phyloP scores from a whole-genome alignment of 768 basidiomycete species.

The Nevesoporus exiguus region DNA sequence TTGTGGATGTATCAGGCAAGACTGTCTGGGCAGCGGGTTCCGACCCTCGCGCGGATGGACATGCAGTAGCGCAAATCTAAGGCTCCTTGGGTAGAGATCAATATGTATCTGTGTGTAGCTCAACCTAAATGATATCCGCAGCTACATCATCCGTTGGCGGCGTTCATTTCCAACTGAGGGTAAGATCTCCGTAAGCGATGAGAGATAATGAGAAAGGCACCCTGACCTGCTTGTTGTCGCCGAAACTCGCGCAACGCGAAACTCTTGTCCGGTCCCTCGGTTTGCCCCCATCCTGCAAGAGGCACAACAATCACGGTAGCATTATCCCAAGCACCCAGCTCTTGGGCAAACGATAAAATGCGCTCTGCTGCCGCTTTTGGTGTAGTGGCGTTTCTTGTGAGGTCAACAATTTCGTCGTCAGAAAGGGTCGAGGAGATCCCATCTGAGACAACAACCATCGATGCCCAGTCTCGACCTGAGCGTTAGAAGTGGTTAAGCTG shows the following conservation, averaged over 20 bases:
- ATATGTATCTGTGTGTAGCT: slow-evolving; percentile 3
- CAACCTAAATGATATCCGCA: background rate
- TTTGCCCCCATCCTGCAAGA: slow-evolving; percentile 85
- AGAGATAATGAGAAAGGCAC: background rate
- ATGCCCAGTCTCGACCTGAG: slow-evolving; percentile 82
- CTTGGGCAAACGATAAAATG: slow-evolving; percentile 84
- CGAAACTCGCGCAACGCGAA: slow-evolving; percentile 81
- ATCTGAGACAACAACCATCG: slow-evolving; percentile 86
- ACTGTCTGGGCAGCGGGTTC: slow-evolving; percentile 95
- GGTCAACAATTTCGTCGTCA: slow-evolving; percentile 92
- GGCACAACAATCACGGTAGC: slow-evolving; percentile 89
- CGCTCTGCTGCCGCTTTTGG: slow-evolving; percentile 80
- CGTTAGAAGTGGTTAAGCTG: background rate
- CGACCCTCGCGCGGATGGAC: slow-evolving; percentile 85
- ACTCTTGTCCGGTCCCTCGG: slow-evolving; percentile 77
- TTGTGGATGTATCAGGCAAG: slow-evolving; percentile 59
- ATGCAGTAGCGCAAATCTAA: slow-evolving; percentile 82
- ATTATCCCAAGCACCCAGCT: slow-evolving; percentile 83
- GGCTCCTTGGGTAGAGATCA: background rate
- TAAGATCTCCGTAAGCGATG: slow-evolving; percentile 3
- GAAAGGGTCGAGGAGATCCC: slow-evolving; percentile 89
- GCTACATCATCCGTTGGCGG: slow-evolving; percentile 57
- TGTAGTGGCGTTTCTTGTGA: slow-evolving; percentile 65
- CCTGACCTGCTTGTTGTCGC: slow-evolving; percentile 56
- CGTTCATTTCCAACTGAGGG: slow-evolving; percentile 59